Conservation (phyloP, 345 rosid species). For the Eutrema japonicum region DNA sequence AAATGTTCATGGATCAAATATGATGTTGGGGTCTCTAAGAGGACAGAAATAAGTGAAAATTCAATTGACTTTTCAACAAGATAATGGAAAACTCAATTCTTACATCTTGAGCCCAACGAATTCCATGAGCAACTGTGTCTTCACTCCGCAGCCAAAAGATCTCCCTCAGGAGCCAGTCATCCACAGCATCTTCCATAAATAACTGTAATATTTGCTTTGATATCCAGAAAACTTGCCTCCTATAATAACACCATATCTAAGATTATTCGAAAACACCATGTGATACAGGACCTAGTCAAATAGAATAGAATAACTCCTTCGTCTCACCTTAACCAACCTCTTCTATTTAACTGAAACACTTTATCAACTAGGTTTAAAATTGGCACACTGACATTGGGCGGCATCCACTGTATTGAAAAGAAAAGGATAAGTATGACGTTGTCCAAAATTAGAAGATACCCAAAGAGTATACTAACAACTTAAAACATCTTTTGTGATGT, state of each 20-base stretch:
- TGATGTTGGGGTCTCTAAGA: slow-evolving; percentile 8
- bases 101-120: slow-evolving; percentile 94
- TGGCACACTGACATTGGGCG: slow-evolving; percentile 96
- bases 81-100: slow-evolving; percentile 42
- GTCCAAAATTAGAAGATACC: slow-evolving; percentile 20
- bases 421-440: slow-evolving; percentile 2
- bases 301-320: slow-evolving; percentile 9
- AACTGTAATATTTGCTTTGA: slow-evolving; percentile 94
- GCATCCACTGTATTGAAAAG: slow-evolving; percentile 76
- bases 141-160: slow-evolving; percentile 82
- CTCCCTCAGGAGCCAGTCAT: slow-evolving; percentile 93
- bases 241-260: slow-evolving; percentile 41
- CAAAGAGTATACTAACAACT: slow-evolving; percentile 12
- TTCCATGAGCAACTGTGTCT: slow-evolving; percentile 78
- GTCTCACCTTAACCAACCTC: slow-evolving; percentile 96
- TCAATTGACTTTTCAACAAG: slow-evolving; percentile 1
- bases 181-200: slow-evolving; percentile 98
- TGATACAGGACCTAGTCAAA: slow-evolving; percentile 10
- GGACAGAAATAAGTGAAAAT: not conserved
- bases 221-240: slow-evolving; percentile 98
- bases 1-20: slow-evolving; percentile 10
- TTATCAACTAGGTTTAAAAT: slow-evolving; percentile 93
- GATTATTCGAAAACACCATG: not conserved
- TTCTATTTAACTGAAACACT: slow-evolving; percentile 91
- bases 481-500: slow-evolving; percentile 1